These are phyloP conservation scores for Leishmania tropica DNA, from an alignment of 208 protist genomes.

Conservation along the genomic window DNA sequence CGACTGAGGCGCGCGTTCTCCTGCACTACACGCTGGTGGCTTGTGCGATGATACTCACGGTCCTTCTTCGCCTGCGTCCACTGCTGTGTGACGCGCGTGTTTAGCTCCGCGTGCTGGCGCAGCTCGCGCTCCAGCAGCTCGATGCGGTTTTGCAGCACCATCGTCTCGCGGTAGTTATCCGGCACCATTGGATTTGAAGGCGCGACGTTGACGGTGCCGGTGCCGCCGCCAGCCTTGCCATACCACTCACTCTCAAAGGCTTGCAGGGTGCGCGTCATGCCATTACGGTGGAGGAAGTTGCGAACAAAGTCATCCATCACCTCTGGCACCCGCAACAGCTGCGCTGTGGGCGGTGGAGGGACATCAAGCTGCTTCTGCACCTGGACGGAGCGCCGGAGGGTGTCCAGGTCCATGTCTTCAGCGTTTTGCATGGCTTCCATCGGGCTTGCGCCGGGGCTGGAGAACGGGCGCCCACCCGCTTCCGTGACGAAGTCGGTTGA, in stretches of 20 bases:
- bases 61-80: conserved; percentile 88
- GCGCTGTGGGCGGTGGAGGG: conserved; percentile 72
- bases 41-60: conserved; percentile 88
- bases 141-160: conserved; percentile 77
- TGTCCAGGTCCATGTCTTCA: conserved; percentile 66
- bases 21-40: conserved; percentile 89
- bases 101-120: conserved; percentile 79
- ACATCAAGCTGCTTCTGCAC: conserved; percentile 52
- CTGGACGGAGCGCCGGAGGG: conserved; percentile 57
- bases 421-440: conserved; percentile 17
- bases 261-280: conserved; percentile 81
- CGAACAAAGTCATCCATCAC: conserved; percentile 93
- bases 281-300: conserved; percentile 90
- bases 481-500: not conserved
- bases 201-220: conserved; percentile 43
- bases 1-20: conserved; percentile 78
- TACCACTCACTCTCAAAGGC: conserved; percentile 93
- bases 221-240: conserved; percentile 9
- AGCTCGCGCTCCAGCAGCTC: conserved; percentile 80
- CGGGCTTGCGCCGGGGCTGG: not conserved
- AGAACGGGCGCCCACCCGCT: not conserved
- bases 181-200: conserved; percentile 69
- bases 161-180: conserved; percentile 88
- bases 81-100: conserved; percentile 69
- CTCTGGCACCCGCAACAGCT: conserved; percentile 89